Base-by-base conservation (phyloP, 2,329 filamentous ascomycete species). In the Exophiala phaeomuriformis region DNA sequence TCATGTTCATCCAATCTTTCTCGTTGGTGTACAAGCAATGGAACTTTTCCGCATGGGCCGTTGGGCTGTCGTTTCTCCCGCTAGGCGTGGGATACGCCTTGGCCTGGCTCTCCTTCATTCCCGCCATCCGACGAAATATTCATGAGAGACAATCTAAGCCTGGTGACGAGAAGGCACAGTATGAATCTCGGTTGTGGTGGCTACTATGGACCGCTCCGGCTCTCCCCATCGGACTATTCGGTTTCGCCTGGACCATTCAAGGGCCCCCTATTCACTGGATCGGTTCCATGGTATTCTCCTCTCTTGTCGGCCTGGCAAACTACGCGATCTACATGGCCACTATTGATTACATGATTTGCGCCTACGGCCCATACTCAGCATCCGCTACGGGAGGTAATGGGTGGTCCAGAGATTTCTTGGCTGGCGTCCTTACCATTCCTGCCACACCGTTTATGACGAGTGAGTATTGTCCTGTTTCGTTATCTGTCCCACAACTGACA, bases 351-450 rank as follows among this genome's bases (percentile, higher is more conserved):
- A 80, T 81, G 74, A 79, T 82, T 46, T 82, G 78, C 50, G 81
- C 82, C 2, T 86, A 86, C 62, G 83, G 82, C 0, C 77, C 78
- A 0, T 85, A 82, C 66, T 79, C 82, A 1, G 81, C 82, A 6
- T 84, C 80, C 0, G 83, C 83, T 1, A 84, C 81, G 0, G 83
- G 82, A 41, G 82, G 82, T 12, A 85, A 85, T 60, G 83, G 81
- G 10, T 84, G 83, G 66, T 75, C 81, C 29, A 75, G 83, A 57
- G 82, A 85, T 62, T 79, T 85, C 65, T 69, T 85, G 19, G 82
- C 82, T 12, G 82, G 82, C 64, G 69, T 84, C 9, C 71, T 82
- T n/a, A 82, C 81, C 1, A 72, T 83, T 55, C 80, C 77, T 42
- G 78, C 81, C 0, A 77, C 72, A 1, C 82, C 82, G 3, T 73